Evolutionary conservation across 2,329 filamentous ascomycete genomes (phyloP).

Genomic region (Nigrospora oryzae): DNA sequence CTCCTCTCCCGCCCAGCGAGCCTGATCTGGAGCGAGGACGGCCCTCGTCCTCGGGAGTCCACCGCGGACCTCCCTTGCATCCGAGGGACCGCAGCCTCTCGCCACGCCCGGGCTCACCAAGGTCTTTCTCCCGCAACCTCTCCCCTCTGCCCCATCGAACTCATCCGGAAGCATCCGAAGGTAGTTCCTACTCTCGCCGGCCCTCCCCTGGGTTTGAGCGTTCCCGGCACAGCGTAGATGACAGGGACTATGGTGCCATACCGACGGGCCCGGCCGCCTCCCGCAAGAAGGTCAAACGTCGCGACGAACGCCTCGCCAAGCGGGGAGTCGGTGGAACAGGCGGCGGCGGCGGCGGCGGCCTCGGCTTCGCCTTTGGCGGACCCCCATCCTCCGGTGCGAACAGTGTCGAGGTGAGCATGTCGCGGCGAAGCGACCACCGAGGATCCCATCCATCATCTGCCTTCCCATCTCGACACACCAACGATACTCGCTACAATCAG

Average conservation of each 20-base stretch:
- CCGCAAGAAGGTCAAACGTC: slow-evolving; percentile 26
- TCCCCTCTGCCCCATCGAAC: slow-evolving; percentile 15
- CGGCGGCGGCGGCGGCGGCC: no score
- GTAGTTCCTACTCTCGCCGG: slow-evolving; percentile 15
- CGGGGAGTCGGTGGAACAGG: slow-evolving; percentile 6
- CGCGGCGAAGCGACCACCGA: slow-evolving; percentile 24
- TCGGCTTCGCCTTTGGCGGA: neutral
- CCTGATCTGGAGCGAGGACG: slow-evolving; percentile 10
- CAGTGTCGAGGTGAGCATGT: slow-evolving; percentile 42
- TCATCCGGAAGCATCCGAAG: slow-evolving; percentile 13
- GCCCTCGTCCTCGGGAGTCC: slow-evolving; percentile 7
- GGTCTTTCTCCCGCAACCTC: slow-evolving; percentile 19
- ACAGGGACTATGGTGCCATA: neutral
- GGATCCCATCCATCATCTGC: slow-evolving; percentile 20
- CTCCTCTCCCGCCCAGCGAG: slow-evolving; percentile 13
- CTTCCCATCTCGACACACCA: slow-evolving; percentile 28
- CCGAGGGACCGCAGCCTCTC: slow-evolving; percentile 17
- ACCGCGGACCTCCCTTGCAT: slow-evolving; percentile 7
- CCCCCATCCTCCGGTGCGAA: slow-evolving; percentile 36
- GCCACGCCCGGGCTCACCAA: slow-evolving; percentile 15
- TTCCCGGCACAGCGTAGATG: no score
- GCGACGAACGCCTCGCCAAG: slow-evolving; percentile 29
- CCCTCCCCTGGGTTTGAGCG: slow-evolving; percentile 14
- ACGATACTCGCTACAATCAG: slow-evolving; percentile 26
- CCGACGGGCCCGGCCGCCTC: slow-evolving; percentile 15